These are phyloP conservation scores for Trichosporon coremiiforme DNA, from an alignment of 1,284 basidiomycete genomes.

Conservation along the genomic window DNA sequence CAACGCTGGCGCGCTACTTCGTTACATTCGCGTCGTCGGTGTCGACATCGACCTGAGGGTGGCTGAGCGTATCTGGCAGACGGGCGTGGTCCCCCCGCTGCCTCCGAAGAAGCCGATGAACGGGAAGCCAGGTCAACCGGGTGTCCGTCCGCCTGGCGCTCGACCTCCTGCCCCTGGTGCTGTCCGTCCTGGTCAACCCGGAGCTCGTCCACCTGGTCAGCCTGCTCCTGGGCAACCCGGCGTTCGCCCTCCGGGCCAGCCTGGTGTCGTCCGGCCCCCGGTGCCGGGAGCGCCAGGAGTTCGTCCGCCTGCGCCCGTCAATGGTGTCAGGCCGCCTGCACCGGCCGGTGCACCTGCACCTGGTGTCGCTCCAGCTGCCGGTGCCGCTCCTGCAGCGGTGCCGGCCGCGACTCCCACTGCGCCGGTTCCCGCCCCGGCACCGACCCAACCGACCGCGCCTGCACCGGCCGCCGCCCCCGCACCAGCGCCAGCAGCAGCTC, in stretches of 20 bases:
- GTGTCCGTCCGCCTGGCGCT: background rate
- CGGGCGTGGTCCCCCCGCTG: conserved; percentile 46
- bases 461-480: background rate
- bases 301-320: conserved; percentile 9
- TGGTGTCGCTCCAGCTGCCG: background rate
- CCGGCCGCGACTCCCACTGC: background rate
- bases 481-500: background rate
- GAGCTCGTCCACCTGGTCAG: conserved; percentile 9
- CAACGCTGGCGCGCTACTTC: conserved; percentile 47
- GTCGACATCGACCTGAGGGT: conserved; percentile 50
- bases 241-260: background rate
- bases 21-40: conserved; percentile 52
- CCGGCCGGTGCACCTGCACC: background rate
- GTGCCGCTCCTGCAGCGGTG: background rate
- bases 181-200: conserved; percentile 10
- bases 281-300: background rate
- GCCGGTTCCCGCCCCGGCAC: conserved; percentile 15
- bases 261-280: conserved; percentile 16
- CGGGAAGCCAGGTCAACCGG: background rate
- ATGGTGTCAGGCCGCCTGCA: conserved; percentile 20
- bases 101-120: conserved; percentile 25
- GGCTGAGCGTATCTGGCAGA: conserved; percentile 51
- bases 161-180: conserved; percentile 13
- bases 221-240: background rate
- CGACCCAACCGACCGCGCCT: conserved; percentile 8